Conservation (phyloP, 139 green algal species). For the Deuterostichococcus epilithicus region DNA sequence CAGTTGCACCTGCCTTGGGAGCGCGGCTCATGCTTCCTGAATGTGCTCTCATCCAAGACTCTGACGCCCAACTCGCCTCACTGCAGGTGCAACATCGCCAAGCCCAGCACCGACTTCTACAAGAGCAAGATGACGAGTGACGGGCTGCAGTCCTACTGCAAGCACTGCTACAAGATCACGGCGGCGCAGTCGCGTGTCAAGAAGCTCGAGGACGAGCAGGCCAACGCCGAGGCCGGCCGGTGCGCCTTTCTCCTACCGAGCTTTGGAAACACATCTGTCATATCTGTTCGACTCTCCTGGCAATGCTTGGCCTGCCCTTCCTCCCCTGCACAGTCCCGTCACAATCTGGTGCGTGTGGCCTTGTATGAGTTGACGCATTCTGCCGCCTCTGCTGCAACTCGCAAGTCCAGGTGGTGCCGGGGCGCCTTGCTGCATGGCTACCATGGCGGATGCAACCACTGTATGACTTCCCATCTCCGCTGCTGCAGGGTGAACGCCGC, state of each 20-base stretch:
- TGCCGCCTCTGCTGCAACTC: too few relatives aligned
- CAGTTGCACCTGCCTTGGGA: too few relatives aligned
- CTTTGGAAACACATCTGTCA: too few relatives aligned
- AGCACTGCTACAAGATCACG: constrained; percentile 6
- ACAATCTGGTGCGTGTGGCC: background rate
- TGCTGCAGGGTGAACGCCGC: background rate
- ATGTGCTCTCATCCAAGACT: too few relatives aligned
- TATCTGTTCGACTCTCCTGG: too few relatives aligned
- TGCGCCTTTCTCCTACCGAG: too few relatives aligned
- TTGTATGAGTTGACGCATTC: background rate
- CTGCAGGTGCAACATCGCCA: constrained; percentile 6
- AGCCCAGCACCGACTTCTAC: constrained; percentile 15
- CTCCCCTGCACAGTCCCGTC: too few relatives aligned
- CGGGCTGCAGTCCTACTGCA: constrained; percentile 24
- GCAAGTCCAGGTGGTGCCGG: background rate
- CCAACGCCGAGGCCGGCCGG: too few relatives aligned
- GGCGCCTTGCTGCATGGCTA: too few relatives aligned
- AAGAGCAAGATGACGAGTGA: constrained; percentile 16
- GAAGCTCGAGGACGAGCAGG: background rate
- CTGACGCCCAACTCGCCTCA: too few relatives aligned
- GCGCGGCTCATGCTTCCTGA: constrained; percentile 22
- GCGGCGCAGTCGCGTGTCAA: background rate
- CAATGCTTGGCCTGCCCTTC: too few relatives aligned
- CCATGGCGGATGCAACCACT: too few relatives aligned
- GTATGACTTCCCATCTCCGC: background rate